Evolutionary conservation across 345 rosid genomes (phyloP).

Genomic region (Citrus mangshanensis): DNA sequence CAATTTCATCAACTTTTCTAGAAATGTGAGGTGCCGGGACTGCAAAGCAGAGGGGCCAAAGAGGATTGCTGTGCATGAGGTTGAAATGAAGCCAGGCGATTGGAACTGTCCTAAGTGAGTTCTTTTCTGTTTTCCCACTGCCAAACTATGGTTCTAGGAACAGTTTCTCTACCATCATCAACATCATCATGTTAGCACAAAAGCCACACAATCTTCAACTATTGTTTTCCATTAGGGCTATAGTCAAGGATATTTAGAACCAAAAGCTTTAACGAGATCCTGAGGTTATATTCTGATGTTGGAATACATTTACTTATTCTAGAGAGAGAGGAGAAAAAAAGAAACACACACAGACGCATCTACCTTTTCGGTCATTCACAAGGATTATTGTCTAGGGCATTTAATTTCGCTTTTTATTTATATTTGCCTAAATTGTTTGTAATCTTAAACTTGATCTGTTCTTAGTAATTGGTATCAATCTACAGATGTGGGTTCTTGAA

Average conservation of each 20-base stretch:
- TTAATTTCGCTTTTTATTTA: background rate
- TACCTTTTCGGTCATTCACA: background rate
- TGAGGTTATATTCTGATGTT: background rate
- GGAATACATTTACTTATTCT: background rate
- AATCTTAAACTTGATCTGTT: background rate
- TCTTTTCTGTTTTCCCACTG: background rate
- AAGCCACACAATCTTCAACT: background rate
- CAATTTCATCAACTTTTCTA: conserved; percentile 59
- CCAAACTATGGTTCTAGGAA: background rate
- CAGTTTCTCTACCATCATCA: background rate
- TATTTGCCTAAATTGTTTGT: conserved; percentile 1
- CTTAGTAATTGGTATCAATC: conserved; percentile 12
- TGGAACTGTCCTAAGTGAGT: conserved; percentile 74
- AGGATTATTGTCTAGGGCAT: background rate
- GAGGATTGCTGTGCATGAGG: conserved; percentile 27
- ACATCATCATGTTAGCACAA: background rate
- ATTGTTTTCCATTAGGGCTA: background rate
- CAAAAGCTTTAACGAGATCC: background rate
- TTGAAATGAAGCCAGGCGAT: conserved; percentile 77
- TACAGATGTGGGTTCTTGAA: conserved; percentile 92
- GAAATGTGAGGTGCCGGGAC: conserved; percentile 56
- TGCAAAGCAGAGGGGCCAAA: conserved; percentile 67
- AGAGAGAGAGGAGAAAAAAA: background rate
- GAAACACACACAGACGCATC: too few species aligned
- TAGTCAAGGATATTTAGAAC: background rate